Conservation (phyloP, 2,329 filamentous ascomycete genomes). For the Curvularia eragrostidis region DNA sequence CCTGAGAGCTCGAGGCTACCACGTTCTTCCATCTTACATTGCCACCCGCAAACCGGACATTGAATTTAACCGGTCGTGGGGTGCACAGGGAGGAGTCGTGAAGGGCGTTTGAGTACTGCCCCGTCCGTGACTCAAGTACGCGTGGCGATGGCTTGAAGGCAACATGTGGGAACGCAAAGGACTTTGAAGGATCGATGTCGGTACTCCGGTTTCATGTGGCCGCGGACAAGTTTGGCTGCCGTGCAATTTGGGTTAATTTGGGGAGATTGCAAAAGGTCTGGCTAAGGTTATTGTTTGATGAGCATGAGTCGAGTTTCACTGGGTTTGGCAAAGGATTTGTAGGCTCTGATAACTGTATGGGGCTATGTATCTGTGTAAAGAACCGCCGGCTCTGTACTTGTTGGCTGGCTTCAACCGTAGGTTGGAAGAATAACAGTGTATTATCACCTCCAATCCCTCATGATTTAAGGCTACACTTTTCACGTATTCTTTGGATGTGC, state of each 20-base stretch:
- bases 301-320: background rate
- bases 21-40: conserved; percentile 1
- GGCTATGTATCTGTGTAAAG: background rate
- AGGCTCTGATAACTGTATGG: background rate
- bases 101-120: background rate
- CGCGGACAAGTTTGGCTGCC: background rate
- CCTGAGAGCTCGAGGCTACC: background rate
- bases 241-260: background rate
- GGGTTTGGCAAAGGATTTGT: background rate
- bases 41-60: conserved; percentile 10
- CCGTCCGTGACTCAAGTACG: background rate
- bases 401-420: background rate
- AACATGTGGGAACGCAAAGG: background rate
- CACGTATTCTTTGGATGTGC: conserved; percentile 9
- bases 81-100: background rate
- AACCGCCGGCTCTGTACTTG: no score
- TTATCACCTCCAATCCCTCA: background rate
- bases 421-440: background rate
- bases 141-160: conserved; percentile 3
- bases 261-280: background rate
- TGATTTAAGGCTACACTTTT: background rate
- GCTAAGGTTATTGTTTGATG: background rate
- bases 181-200: background rate
- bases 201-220: background rate
- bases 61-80: conserved; percentile 13